These are phyloP conservation scores for Comarum palustre DNA, from an alignment of 306 rosid genomes.

Conservation along the genomic window DNA sequence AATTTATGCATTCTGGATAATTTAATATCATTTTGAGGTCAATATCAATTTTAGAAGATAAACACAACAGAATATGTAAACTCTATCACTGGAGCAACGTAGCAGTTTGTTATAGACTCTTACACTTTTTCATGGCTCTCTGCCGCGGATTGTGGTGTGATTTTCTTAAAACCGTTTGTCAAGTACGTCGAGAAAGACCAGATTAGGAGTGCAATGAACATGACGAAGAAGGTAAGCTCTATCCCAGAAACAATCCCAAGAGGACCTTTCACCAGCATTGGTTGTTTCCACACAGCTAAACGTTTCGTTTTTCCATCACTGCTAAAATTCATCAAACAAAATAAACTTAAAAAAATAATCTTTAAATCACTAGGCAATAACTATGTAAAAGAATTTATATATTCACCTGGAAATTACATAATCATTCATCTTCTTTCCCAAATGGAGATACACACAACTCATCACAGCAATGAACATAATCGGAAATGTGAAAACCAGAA, in stretches of 20 bases:
- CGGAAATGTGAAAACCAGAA: conserved; percentile 55
- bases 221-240: conserved; percentile 51
- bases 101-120: conserved; percentile 2
- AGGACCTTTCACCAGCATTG: conserved; percentile 63
- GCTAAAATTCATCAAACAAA: neutral
- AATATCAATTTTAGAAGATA: neutral
- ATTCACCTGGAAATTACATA: conserved; percentile 23
- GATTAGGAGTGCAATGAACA: conserved; percentile 62
- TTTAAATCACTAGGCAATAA: neutral
- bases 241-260: conserved; percentile 70
- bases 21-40: no score
- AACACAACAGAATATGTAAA: neutral
- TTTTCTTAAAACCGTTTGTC: conserved; percentile 26
- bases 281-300: conserved; percentile 41
- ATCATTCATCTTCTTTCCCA: conserved; percentile 32
- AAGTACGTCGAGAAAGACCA: conserved; percentile 53
- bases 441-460: conserved; percentile 63
- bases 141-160: conserved; percentile 42
- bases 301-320: conserved; percentile 16
- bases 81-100: neutral
- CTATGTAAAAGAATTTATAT: neutral
- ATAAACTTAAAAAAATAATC: neutral
- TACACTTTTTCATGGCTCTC: conserved; percentile 45
- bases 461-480: conserved; percentile 50
- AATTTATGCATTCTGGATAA: no score